Evolutionary conservation across 768 basidiomycete species (phyloP), one percentile per base, ranked within the genome.

Genomic region (Suillus cothurnatus): DNA sequence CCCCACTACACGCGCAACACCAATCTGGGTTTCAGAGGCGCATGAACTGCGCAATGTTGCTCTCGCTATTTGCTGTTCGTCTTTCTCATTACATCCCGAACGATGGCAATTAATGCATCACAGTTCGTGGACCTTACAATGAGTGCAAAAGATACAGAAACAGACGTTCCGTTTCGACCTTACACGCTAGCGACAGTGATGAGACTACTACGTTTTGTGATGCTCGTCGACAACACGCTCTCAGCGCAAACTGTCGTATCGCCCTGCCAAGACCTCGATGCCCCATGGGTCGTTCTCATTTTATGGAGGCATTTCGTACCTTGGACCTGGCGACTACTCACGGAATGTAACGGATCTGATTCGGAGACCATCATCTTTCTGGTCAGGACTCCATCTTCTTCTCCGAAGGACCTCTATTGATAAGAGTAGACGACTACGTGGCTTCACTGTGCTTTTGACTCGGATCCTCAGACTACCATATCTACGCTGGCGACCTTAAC

Each of bases 251-350:
- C 59, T 50, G 21, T 61, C 47, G 41, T 66, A 34, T 55, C 45
- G 65, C 74, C 70, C 32, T 68, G 57, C 19, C 52, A 66, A 32
- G 62, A 68, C 23, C 72, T 83, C 7, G 83, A 87, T 71, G 63
- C 70, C 53, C 74, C 88, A 14, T 82, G 84, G 64, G 73, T 56
- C 7, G 79, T 89, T 26, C 71, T 92, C n/a, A 62, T 90, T n/a
- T 76, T 76, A 66, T 91, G 87, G 86, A 85, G 86, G 36, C 67
- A 80, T 14, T 75, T 83, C 14, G 72, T 89, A 3, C 81, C 84
- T 1, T 92, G 91, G 90, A 80, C 79, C 62, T 93, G 92, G 90
- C 75, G 71, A 14, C 73, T 82, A 8, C 92, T 89, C 88, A 72
- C 76, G 56, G 89, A 91, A 69, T 77, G 78, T 64, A 81, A 85